phyloP scores from a whole-genome alignment of 2,329 filamentous ascomycete species.

The Paracamarosporium sp. region DNA sequence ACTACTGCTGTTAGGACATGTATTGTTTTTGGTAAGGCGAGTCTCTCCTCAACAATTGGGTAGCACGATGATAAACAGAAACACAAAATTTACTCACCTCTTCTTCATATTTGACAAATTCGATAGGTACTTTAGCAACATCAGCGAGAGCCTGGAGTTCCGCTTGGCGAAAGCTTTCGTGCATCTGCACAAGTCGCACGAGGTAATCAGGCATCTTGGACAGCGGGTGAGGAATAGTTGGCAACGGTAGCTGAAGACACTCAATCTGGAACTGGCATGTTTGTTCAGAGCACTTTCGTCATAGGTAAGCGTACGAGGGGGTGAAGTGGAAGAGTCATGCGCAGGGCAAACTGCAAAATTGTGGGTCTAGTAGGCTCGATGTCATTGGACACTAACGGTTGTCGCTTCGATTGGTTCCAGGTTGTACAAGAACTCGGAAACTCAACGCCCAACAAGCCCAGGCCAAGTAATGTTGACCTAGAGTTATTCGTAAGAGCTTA shows the following conservation, averaged over 20 bases:
- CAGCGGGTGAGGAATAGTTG: background rate
- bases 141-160: slow-evolving; percentile 83
- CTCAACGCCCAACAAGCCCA: too few relatives aligned
- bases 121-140: slow-evolving; percentile 69
- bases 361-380: background rate
- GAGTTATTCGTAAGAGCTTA: too few relatives aligned
- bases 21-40: background rate
- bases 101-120: slow-evolving; percentile 76
- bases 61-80: background rate
- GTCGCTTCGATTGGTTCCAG: slow-evolving; percentile 29
- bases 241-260: background rate
- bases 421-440: background rate
- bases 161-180: slow-evolving; percentile 87
- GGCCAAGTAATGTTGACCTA: too few relatives aligned
- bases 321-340: slow-evolving; percentile 5
- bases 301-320: slow-evolving; percentile 2
- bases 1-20: slow-evolving; percentile 60
- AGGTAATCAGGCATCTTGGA: slow-evolving; percentile 70
- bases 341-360: slow-evolving; percentile 6
- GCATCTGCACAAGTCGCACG: slow-evolving; percentile 85
- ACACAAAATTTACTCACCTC: slow-evolving; percentile 63
- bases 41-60: background rate
- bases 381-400: background rate
- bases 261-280: slow-evolving; percentile 8
- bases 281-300: background rate